Evolutionary conservation across 139 green algal genomes (phyloP), one percentile per base, ranked within the genome.

Genomic region (Picochlorum sp.): DNA sequence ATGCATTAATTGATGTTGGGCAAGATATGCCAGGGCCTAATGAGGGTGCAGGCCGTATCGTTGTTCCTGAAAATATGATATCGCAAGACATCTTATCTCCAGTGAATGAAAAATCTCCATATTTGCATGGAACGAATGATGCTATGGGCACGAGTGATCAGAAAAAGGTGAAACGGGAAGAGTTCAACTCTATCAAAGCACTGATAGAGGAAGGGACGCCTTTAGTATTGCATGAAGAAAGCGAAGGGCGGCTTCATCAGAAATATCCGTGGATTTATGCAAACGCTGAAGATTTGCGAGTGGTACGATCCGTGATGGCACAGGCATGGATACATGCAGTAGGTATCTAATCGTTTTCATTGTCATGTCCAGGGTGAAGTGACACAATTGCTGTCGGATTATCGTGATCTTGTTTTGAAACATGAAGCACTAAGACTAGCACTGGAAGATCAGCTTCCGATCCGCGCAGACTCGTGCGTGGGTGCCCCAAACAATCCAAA

Each of bases 251-350:
- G 28, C 68, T 89, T 54, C 76, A 80, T 65, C 62, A 68, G 7
- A 74, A 64, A 13, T 73, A 92, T 74, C 80, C 71, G 6, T 90
- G 76, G 66, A 67, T 92, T 54, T 94, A 89, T 68, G 73, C 76
- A 11, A 20, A 41, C 3, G 59, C 79, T 0, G 78, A 77, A 13
- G 65, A 80, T 34, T 68, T 96, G 18, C 81, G 68, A 3, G 37
- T 96, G 49, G 47, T 54, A 54, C 47, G 47, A 54, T 26, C 8
- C 11, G n/a, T 11, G 8, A 13, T 41, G 34, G 8, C 8, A 30
- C 28, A 41, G 34, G 2, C 18, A 9, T 54, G 47, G 6, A 26
- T 20, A 20, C 7, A 20, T 54, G 16, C 23, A 23, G 11, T 26
- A 0, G 47, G 16, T 26, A 4, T 26, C 6, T 54, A 10, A 54